Conservation (phyloP, 1,139 yeast species). For the Geotrichum armillariae region DNA sequence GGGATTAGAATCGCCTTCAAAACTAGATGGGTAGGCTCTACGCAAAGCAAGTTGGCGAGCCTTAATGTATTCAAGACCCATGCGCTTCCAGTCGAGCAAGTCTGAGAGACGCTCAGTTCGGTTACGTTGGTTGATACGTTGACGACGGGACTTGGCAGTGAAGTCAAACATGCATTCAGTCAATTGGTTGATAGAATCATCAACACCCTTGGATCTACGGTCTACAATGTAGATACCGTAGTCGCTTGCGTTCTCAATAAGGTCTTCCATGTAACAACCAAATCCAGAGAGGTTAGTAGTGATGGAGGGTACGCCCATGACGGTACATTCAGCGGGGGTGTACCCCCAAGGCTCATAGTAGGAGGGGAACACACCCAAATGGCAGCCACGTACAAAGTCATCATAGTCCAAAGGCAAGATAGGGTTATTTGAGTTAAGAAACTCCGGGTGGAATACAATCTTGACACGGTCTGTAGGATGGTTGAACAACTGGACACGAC, state of each 20-base stretch:
- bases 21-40: conserved; percentile 90
- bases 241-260: conserved; percentile 91
- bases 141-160: conserved; percentile 86
- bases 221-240: conserved; percentile 97
- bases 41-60: conserved; percentile 90
- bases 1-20: conserved; percentile 52
- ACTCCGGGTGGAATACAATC: conserved; percentile 96
- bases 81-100: conserved; percentile 93
- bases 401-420: conserved; percentile 91
- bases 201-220: conserved; percentile 89
- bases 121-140: conserved; percentile 96
- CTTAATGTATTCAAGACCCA: conserved; percentile 95
- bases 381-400: conserved; percentile 97
- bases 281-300: conserved; percentile 96
- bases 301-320: conserved; percentile 99
- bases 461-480: conserved; percentile 89
- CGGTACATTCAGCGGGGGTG: conserved; percentile 99
- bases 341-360: conserved; percentile 99
- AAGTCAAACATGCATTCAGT: conserved; percentile 89
- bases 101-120: conserved; percentile 94
- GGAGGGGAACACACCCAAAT: conserved; percentile 96
- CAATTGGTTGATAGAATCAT: conserved; percentile 90
- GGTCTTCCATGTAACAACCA: conserved; percentile 98
- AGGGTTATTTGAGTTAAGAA: conserved; percentile 92
- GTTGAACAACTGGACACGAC: conserved; percentile 89